Percentiles rank a stretch among this genome's conserved stretches.
Evolutionary conservation across 176 grass and related monocot genomes (phyloP).

Genomic region (Olyra latifolia): DNA sequence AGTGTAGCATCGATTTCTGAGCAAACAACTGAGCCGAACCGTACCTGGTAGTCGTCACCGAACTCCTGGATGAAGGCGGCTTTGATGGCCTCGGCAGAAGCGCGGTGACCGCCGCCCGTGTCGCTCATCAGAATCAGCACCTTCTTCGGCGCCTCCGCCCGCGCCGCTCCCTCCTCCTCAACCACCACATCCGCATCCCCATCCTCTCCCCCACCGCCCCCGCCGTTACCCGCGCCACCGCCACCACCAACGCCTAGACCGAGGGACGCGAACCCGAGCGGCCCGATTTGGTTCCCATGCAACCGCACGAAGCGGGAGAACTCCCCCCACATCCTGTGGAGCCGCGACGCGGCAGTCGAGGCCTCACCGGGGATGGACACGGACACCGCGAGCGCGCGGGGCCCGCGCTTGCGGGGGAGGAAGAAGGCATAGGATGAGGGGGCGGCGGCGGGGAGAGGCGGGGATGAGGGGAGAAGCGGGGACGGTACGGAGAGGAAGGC

Average conservation of each 20-base stretch:
- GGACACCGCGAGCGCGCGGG: slow-evolving; percentile 40
- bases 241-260: slow-evolving; percentile 25
- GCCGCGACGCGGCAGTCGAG: slow-evolving; percentile 10
- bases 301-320: slow-evolving; percentile 66
- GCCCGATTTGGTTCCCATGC: slow-evolving; percentile 61
- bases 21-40: not conserved
- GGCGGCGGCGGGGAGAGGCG: slow-evolving; percentile 25
- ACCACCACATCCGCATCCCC: slow-evolving; percentile 24
- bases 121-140: slow-evolving; percentile 98
- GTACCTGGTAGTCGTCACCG: slow-evolving; percentile 81
- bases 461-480: slow-evolving; percentile 41
- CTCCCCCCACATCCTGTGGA: slow-evolving; percentile 55
- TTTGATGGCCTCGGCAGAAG: slow-evolving; percentile 93
- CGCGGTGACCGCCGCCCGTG: slow-evolving; percentile 88
- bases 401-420: slow-evolving; percentile 43
- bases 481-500: slow-evolving; percentile 42
- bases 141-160: slow-evolving; percentile 66
- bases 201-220: not conserved
- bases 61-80: slow-evolving; percentile 79
- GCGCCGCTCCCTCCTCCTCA: slow-evolving; percentile 49
- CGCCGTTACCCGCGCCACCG: not conserved
- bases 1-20: not conserved
- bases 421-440: slow-evolving; percentile 34
- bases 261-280: slow-evolving; percentile 74
- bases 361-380: slow-evolving; percentile 13